Conservation (phyloP, 164 flowering plant species). For the Aristolochia californica region DNA sequence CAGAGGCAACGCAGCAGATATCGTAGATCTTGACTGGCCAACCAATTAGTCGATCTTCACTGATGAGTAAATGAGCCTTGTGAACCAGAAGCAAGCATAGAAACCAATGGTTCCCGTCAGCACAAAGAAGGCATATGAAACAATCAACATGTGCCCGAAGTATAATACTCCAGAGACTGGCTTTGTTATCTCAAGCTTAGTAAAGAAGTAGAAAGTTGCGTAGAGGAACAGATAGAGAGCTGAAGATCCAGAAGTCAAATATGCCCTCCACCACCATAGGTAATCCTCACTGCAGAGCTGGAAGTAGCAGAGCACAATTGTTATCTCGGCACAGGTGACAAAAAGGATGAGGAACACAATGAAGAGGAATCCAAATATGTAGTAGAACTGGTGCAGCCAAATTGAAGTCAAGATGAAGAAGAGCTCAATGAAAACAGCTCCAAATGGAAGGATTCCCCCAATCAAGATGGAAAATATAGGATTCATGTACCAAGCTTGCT, state of each 20-base stretch:
- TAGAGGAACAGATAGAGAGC: slow-evolving; percentile 84
- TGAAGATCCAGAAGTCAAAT: slow-evolving; percentile 82
- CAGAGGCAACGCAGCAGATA: too few species aligned
- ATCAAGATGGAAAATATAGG: slow-evolving; percentile 61
- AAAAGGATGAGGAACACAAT: slow-evolving; percentile 73
- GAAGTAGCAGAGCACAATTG: slow-evolving; percentile 91
- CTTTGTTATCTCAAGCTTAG: slow-evolving; percentile 81
- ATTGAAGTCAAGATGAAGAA: slow-evolving; percentile 88
- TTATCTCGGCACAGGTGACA: slow-evolving; percentile 84
- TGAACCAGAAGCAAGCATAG: slow-evolving; percentile 90
- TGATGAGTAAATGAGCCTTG: slow-evolving; percentile 87
- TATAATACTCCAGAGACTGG: slow-evolving; percentile 70
- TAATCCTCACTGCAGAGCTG: slow-evolving; percentile 97
- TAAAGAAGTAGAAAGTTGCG: slow-evolving; percentile 80
- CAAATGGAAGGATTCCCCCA: slow-evolving; percentile 91
- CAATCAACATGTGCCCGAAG: slow-evolving; percentile 87
- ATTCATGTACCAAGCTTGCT: slow-evolving; percentile 87
- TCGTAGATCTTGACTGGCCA: too few species aligned
- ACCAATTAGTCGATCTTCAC: slow-evolving; percentile 69
- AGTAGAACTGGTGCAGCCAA: slow-evolving; percentile 90
- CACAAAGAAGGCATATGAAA: slow-evolving; percentile 82
- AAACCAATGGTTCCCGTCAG: slow-evolving; percentile 84
- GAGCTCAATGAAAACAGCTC: slow-evolving; percentile 87
- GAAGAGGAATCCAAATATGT: slow-evolving; percentile 91
- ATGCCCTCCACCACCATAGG: slow-evolving; percentile 97